Conservation (phyloP, 805 yeast genomes). For the Clavispora carvajalis region DNA sequence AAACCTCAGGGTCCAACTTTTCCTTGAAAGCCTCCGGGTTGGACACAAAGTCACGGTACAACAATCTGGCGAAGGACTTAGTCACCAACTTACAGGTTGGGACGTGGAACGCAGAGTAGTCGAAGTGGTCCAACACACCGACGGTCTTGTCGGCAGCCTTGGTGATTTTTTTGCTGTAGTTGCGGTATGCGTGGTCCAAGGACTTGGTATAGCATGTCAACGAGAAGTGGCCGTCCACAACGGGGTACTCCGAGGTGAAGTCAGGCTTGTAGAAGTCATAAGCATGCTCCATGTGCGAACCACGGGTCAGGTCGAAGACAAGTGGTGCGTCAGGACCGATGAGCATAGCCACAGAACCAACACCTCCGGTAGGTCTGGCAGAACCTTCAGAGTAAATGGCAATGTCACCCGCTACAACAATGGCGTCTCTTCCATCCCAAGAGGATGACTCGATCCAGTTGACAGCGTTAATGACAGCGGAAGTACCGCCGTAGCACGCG, state of each 20-base stretch:
- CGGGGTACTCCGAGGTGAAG: constrained; percentile 93
- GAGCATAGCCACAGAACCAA: constrained; percentile 89
- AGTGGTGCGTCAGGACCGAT: constrained; percentile 98
- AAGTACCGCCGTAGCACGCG: constrained; percentile 98
- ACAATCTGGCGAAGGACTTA: constrained; percentile 87
- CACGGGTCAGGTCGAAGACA: constrained; percentile 84
- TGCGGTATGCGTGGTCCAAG: constrained; percentile 76
- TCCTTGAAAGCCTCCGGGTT: constrained; percentile 55
- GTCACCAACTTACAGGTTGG: constrained; percentile 95
- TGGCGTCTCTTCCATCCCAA: constrained; percentile 98
- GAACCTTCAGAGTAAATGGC: constrained; percentile 96
- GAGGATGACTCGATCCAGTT: constrained; percentile 95
- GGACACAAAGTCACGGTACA: constrained; percentile 80
- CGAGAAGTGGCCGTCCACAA: constrained; percentile 96
- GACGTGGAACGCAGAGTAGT: constrained; percentile 94
- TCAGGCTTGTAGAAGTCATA: constrained; percentile 98
- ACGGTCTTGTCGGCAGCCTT: constrained; percentile 45
- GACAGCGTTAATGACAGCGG: constrained; percentile 86
- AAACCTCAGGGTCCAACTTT: constrained; percentile 44
- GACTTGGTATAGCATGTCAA: constrained; percentile 92
- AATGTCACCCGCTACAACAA: constrained; percentile 96
- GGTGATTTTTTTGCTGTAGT: constrained; percentile 69
- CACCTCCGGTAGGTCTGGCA: constrained; percentile 99
- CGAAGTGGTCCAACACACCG: constrained; percentile 68
- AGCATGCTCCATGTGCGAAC: constrained; percentile 93